Percentiles rank a stretch among this genome's conserved stretches.
These are phyloP conservation scores for Trichoderma polysporum DNA, from an alignment of 2,329 filamentous ascomycete species.

Conservation along the genomic window DNA sequence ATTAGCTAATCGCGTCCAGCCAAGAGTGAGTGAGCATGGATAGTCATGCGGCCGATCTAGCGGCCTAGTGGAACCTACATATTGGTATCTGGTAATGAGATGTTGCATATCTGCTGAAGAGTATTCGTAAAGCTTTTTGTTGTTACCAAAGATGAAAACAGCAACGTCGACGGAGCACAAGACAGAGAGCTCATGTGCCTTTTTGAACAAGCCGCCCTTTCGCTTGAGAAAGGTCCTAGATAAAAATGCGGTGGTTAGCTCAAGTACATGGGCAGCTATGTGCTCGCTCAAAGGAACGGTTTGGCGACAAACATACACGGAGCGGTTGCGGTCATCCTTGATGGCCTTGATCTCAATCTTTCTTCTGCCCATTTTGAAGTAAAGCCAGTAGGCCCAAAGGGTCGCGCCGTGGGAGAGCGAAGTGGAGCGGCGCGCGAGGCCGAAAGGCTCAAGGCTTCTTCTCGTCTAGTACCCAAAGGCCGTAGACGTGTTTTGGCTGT, in stretches of 20 bases:
- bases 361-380: slow-evolving; percentile 77
- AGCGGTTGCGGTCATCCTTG: slow-evolving; percentile 96
- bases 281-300: slow-evolving; percentile 14
- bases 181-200: slow-evolving; percentile 96
- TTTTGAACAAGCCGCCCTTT: slow-evolving; percentile 98
- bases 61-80: slow-evolving; percentile 59
- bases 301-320: slow-evolving; percentile 71
- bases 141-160: slow-evolving; percentile 97
- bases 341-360: slow-evolving; percentile 99
- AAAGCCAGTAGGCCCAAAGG: slow-evolving; percentile 17
- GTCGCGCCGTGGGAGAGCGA: slow-evolving; percentile 25
- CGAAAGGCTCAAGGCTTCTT: not conserved
- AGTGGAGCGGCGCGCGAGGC: slow-evolving; percentile 9
- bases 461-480: not conserved
- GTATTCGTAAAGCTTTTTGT: slow-evolving; percentile 99
- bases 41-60: slow-evolving; percentile 21
- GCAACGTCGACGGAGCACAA: slow-evolving; percentile 98
- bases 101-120: slow-evolving; percentile 93
- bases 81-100: slow-evolving; percentile 83
- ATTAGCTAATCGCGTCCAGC: not conserved
- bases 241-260: slow-evolving; percentile 26
- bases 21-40: not conserved
- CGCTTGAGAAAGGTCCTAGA: slow-evolving; percentile 93
- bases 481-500: not conserved
- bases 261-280: slow-evolving; percentile 7